phyloP scores from a whole-genome alignment of 192 early-diverging fungal genomes.

The Linnemannia schmuckeri region DNA sequence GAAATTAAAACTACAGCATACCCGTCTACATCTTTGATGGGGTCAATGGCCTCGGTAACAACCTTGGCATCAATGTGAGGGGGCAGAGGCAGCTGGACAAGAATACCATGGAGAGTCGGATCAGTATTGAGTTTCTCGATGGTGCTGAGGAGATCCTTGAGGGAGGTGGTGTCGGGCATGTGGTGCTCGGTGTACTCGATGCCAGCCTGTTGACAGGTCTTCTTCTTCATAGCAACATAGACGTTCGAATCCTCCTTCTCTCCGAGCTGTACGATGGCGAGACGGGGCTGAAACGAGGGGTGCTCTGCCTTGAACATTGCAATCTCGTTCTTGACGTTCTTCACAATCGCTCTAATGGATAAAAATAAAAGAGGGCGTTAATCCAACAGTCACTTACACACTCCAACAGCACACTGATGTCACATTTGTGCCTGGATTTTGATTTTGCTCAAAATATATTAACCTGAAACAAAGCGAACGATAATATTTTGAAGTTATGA shows the following conservation, averaged over 20 bases:
- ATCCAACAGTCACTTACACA: neutral
- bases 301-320: constrained; percentile 69
- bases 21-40: constrained; percentile 98
- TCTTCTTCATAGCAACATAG: constrained; percentile 95
- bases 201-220: constrained; percentile 84
- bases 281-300: constrained; percentile 83
- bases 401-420: neutral
- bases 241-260: constrained; percentile 92
- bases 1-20: constrained; percentile 43
- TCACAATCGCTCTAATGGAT: constrained; percentile 73
- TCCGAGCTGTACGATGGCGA: constrained; percentile 95
- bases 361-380: neutral
- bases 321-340: constrained; percentile 77
- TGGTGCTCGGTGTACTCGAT: constrained; percentile 36
- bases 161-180: constrained; percentile 27
- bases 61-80: constrained; percentile 84
- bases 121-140: constrained; percentile 86
- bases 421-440: neutral
- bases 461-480: neutral
- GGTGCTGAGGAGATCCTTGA: constrained; percentile 69
- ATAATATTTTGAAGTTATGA: neutral
- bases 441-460: neutral
- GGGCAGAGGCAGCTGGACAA: constrained; percentile 97
- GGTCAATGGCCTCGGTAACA: constrained; percentile 88
- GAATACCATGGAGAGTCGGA: constrained; percentile 88